Conservation (phyloP, 2,329 filamentous ascomycete species). For the Pseudogymnoascus pannorum region DNA sequence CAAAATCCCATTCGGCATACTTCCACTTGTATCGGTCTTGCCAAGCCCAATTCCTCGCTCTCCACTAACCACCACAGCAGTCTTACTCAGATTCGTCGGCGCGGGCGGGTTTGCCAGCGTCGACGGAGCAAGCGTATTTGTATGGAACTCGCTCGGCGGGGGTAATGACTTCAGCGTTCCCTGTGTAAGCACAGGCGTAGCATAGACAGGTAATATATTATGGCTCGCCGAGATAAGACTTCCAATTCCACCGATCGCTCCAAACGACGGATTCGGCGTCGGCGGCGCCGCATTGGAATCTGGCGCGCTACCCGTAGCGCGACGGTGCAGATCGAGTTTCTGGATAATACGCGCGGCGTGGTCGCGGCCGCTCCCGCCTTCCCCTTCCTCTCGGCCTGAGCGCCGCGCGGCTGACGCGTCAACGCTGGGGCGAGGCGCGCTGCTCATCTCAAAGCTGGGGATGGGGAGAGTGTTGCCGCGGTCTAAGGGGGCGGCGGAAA, state of each 20-base stretch:
- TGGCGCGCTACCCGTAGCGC: slow-evolving; percentile 52
- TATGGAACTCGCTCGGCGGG: slow-evolving; percentile 36
- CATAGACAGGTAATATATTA: slow-evolving; percentile 62
- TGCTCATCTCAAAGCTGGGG: slow-evolving; percentile 48
- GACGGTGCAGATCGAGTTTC: slow-evolving; percentile 83
- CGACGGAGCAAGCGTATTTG: slow-evolving; percentile 66
- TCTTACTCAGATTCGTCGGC: slow-evolving; percentile 77
- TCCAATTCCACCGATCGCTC: slow-evolving; percentile 61
- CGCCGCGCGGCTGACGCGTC: slow-evolving; percentile 47
- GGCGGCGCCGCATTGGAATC: slow-evolving; percentile 26
- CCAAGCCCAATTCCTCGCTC: slow-evolving; percentile 63
- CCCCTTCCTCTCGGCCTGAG: slow-evolving; percentile 61
- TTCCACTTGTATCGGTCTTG: slow-evolving; percentile 53
- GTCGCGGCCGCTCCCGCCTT: slow-evolving; percentile 69
- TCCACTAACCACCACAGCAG: slow-evolving; percentile 71
- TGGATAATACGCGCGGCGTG: slow-evolving; percentile 86
- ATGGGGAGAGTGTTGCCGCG: slow-evolving; percentile 58
- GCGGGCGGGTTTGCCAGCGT: slow-evolving; percentile 80
- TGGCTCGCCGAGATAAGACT: slow-evolving; percentile 81
- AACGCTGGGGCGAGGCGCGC: slow-evolving; percentile 57
- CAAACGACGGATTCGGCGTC: slow-evolving; percentile 32
- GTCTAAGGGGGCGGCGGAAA: slow-evolving; percentile 41
- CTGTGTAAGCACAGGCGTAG: slow-evolving; percentile 30
- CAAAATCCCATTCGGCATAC: slow-evolving; percentile 76
- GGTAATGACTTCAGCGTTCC: slow-evolving; percentile 28